Base-by-base conservation (phyloP, 306 rosid species). In the Castanopsis chinensis region DNA sequence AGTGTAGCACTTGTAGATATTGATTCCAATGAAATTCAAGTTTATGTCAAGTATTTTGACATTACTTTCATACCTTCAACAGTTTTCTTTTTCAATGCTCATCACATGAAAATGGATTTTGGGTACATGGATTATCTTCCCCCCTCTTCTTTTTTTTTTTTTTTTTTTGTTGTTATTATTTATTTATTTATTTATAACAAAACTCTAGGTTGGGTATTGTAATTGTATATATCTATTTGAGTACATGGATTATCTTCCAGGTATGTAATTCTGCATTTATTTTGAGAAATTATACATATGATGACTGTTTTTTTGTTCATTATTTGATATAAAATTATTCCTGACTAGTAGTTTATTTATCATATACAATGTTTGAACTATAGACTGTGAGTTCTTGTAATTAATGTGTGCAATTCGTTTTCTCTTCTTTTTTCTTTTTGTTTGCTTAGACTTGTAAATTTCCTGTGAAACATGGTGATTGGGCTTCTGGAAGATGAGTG, bases 21-120 rank as follows among this genome's bases (percentile, higher is more conserved):
- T 54, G 99, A 94, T 59, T 94, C 97, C 0, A 87, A 82, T 35
- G 99, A 91, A 17, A 57, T 91, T 74, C 93, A 89, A 79, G 90
- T 94, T 59, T 94, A 92, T 80, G 81, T 86, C 72, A 89, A 90
- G 32, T 94, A 91, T 77, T 91, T 92, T 81, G 97, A 92, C 89
- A 92, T 94, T 21, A 81, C 95, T 72, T 72, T 88, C 57, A 82
- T 90, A 51, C 99, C 99, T 1, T 94, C 97, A 18, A 88, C 92
- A 0, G 72, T 94, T 58, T 94, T 92, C 86, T 92, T 94, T 89
- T 94, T 92, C 92, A 94, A 94, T 86, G 95, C 99, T 18, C 97
- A 92, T 84, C 99, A 94, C 83, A 92, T 92, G 97, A 94, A 92
- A 90, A 92, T 94, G 99, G 99, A 94, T 85, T 88, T 88, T 5